Conservation (phyloP, 495 filamentous ascomycete genomes). For the Aspergillus avenaceus region DNA sequence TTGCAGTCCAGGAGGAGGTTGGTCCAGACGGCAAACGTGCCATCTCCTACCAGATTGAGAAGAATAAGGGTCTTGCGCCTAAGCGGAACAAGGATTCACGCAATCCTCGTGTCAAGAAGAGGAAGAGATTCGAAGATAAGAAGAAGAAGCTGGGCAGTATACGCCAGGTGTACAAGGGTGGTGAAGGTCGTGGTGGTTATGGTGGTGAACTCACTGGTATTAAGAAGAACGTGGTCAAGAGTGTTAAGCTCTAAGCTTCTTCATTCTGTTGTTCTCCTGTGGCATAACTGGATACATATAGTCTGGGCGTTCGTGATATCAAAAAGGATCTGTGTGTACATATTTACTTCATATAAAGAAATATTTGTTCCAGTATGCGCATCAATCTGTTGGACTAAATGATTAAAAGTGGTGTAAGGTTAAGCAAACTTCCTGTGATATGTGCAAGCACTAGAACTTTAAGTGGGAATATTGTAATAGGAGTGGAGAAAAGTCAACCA, state of each 20-base stretch:
- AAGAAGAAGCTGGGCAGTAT: slow-evolving; percentile 88
- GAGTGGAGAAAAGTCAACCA: not conserved
- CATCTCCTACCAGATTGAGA: slow-evolving; percentile 87
- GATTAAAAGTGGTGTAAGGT: too few relatives aligned
- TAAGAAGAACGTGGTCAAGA: slow-evolving; percentile 88
- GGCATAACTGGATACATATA: slow-evolving; percentile 22
- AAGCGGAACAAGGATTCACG: slow-evolving; percentile 86
- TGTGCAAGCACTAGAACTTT: too few relatives aligned
- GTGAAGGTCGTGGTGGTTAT: slow-evolving; percentile 83
- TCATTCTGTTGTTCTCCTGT: not conserved
- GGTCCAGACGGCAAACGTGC: slow-evolving; percentile 78
- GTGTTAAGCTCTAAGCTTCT: slow-evolving; percentile 67
- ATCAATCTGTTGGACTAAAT: not conserved
- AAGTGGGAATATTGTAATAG: too few relatives aligned
- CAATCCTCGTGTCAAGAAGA: slow-evolving; percentile 97
- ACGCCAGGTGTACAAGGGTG: slow-evolving; percentile 81
- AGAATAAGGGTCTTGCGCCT: slow-evolving; percentile 93
- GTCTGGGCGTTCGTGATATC: slow-evolving; percentile 28
- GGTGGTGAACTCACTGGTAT: slow-evolving; percentile 92
- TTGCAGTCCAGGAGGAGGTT: slow-evolving; percentile 54
- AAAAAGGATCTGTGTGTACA: slow-evolving; percentile 23
- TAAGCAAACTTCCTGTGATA: too few relatives aligned
- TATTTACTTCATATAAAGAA: slow-evolving; percentile 20
- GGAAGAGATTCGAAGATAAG: slow-evolving; percentile 87
- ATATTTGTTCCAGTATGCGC: not conserved